These are phyloP conservation scores for Bisporella sp. DNA, from an alignment of 2,329 filamentous ascomycete species.

Conservation along the genomic window DNA sequence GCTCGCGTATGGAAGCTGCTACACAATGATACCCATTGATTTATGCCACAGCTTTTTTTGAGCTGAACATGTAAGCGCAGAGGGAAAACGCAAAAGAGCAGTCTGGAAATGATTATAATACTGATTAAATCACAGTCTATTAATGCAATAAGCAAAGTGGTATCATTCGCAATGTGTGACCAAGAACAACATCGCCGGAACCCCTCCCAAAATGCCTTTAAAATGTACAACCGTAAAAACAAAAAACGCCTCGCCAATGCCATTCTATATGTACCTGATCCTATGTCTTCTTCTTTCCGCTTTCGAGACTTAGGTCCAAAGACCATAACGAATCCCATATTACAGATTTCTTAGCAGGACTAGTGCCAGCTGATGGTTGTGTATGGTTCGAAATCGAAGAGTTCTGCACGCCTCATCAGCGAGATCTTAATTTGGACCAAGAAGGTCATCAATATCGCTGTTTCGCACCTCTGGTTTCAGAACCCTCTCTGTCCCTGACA, in stretches of 20 bases:
- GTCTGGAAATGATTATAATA: too few species aligned
- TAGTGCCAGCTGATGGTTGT: constrained; percentile 11
- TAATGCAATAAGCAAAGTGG: too few species aligned
- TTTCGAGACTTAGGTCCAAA: constrained; percentile 50
- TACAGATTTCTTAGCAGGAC: constrained; percentile 41
- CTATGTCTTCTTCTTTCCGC: constrained; percentile 24
- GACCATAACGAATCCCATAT: constrained; percentile 59
- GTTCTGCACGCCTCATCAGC: constrained; percentile 21
- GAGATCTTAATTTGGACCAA: constrained; percentile 19
- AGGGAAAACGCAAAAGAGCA: too few species aligned
- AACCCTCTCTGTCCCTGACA: constrained; percentile 5
- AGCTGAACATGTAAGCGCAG: too few species aligned
- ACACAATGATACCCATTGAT: too few species aligned
- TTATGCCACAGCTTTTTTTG: too few species aligned
- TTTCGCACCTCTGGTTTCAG: constrained; percentile 21
- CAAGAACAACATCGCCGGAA: too few species aligned
- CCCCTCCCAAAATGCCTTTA: too few species aligned
- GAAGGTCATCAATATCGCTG: constrained; percentile 20
- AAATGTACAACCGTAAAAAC: background rate
- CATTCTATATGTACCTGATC: background rate
- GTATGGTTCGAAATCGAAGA: constrained; percentile 6
- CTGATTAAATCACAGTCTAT: too few species aligned
- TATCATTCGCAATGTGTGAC: too few species aligned
- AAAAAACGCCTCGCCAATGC: constrained; percentile 4
- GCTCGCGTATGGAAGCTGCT: too few species aligned